Evolutionary conservation across 106 monocot species (phyloP), one percentile per base, ranked within the genome.

Genomic region (Xerophyta viscosa): DNA sequence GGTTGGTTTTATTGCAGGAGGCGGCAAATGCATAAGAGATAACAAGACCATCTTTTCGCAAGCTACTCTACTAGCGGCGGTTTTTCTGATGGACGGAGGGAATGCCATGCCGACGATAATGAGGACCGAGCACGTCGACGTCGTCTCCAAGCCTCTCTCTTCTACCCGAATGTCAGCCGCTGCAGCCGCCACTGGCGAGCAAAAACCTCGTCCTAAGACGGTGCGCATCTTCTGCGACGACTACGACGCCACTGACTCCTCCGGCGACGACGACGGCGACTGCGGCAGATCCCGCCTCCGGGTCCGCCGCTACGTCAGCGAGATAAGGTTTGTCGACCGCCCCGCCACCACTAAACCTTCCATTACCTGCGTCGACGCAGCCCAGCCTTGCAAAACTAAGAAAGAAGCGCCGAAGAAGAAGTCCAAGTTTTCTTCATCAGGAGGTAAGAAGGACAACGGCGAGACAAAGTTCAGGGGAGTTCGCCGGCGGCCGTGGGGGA

Each of bases 171-270:
- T 36, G 39, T 10, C 72, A 24, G 24, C 50, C 13, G 24, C 27
- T 15, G 0, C 31, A 10, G 4, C 28, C 11, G 46, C 31, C 43
- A 25, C 17, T 5, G 7, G 33, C 10, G 33, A 33, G 10, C 33
- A 5, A 33, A 46, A 20, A 19, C 22, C 11, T 30, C 7, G 22
- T 22, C 22, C 65, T 70, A 5, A 48, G 75, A 28, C 62, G 2
- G 24, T 83, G 1, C 30, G 79, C 2, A 61, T 83, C 31, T 68
- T 66, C 46, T 78, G 64, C 31, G 69, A 72, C 27, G 88, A 88
- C 55, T 37, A 56, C 20, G 75, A 88, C 28, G 88, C 78, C 50
- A 83, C 82, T 13, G 88, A 83, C 29, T 82, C 78, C 20, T 71
- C 71, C 44, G 19, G 52, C 29, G 82, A 72, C 46, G 81, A 77